Conservation (phyloP, 75 land plant genomes). For the Azolla pinnata region DNA sequence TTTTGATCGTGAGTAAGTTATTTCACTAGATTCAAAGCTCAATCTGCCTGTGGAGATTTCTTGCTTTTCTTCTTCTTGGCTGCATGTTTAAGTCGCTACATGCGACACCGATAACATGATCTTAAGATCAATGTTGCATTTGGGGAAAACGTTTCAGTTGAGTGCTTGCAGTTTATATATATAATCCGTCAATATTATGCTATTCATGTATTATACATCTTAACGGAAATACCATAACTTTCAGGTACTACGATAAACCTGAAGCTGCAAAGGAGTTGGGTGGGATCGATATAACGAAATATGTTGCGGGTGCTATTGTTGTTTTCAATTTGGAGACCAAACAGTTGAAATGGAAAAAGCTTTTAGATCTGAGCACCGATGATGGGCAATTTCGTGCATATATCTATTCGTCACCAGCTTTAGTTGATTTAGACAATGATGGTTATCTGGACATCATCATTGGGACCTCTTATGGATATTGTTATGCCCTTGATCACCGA, state of each 20-base stretch:
- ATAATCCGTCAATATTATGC: too few species aligned
- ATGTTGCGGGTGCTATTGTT: conserved; percentile 82
- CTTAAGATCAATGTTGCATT: too few species aligned
- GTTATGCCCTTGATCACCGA: conserved; percentile 82
- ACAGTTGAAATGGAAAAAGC: conserved; percentile 82
- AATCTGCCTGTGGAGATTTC: too few species aligned
- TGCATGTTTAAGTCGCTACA: too few species aligned
- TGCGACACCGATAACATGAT: too few species aligned
- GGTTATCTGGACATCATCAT: conserved; percentile 84
- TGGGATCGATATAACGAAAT: conserved; percentile 72
- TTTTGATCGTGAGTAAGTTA: conserved; percentile 93
- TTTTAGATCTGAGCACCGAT: conserved; percentile 80
- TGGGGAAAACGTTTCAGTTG: too few species aligned
- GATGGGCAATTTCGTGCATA: conserved; percentile 74
- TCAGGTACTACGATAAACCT: conserved; percentile 84
- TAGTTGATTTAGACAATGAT: conserved; percentile 91
- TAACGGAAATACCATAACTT: too few species aligned
- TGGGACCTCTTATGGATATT: conserved; percentile 89
- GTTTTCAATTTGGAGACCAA: conserved; percentile 93
- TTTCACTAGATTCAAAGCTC: too few species aligned
- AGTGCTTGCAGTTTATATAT: too few species aligned
- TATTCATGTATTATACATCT: too few species aligned
- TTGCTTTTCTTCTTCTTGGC: neutral
- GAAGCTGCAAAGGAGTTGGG: conserved; percentile 70
- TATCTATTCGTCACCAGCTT: conserved; percentile 93